Evolutionary conservation across 202 grass and related monocot species (phyloP).

Genomic region (Schoenoplectus triqueter): DNA sequence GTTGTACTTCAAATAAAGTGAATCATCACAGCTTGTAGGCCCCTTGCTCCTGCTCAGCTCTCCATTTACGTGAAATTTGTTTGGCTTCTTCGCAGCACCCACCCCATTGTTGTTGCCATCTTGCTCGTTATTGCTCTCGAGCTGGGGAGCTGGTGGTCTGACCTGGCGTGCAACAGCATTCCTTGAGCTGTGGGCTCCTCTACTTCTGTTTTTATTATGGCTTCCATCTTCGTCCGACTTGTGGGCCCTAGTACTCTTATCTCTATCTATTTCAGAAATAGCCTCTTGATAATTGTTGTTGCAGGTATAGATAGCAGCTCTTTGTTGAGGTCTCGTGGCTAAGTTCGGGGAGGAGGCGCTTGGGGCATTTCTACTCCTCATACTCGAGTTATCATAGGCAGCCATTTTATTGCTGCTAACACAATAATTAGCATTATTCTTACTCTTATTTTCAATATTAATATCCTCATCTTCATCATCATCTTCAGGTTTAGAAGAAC

Average conservation of each 20-base stretch:
- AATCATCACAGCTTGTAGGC: conserved; percentile 48
- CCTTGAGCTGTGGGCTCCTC: not conserved
- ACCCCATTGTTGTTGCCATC: conserved; percentile 30
- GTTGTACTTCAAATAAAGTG: conserved; percentile 80
- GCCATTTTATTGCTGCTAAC: conserved; percentile 29
- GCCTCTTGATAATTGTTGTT: conserved; percentile 31
- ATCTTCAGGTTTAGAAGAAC: conserved; percentile 78
- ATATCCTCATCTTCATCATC: conserved; percentile 43
- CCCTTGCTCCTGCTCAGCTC: conserved; percentile 29
- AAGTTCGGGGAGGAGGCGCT: conserved; percentile 13
- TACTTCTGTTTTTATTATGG: conserved; percentile 5
- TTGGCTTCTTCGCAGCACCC: not conserved
- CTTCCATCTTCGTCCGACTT: conserved; percentile 25
- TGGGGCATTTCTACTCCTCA: conserved; percentile 11
- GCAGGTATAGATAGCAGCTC: conserved; percentile 37
- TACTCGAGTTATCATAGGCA: conserved; percentile 29
- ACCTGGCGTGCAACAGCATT: conserved; percentile 16
- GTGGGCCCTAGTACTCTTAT: conserved; percentile 10
- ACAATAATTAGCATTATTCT: conserved; percentile 21
- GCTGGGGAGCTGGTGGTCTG: not conserved
- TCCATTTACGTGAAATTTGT: conserved; percentile 18
- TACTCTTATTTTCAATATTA: conserved; percentile 36
- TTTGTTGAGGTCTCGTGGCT: conserved; percentile 31
- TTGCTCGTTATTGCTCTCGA: conserved; percentile 26
- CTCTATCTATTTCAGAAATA: conserved; percentile 13